Conservation (phyloP, 768 basidiomycete genomes). For the Kwoniella heveanensis region DNA sequence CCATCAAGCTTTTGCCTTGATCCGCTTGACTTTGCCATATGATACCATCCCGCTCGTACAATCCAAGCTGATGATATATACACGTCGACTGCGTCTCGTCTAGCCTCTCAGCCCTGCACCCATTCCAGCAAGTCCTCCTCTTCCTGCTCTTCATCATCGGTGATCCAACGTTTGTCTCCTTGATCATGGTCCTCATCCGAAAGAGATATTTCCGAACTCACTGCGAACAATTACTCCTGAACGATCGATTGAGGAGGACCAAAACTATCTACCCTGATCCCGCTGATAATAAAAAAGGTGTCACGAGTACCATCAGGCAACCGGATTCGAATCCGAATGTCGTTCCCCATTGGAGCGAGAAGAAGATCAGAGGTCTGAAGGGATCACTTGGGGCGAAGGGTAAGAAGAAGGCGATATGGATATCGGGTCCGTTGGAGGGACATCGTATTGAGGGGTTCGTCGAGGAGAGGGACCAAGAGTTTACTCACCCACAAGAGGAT, state of each 20-base stretch:
- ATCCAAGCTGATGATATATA: too few species aligned
- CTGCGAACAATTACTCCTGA: slow-evolving; percentile 37
- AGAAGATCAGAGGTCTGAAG: neutral
- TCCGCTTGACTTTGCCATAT: too few species aligned
- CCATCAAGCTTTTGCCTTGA: too few species aligned
- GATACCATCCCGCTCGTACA: too few species aligned
- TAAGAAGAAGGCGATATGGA: slow-evolving; percentile 6
- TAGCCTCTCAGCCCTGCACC: slow-evolving; percentile 35
- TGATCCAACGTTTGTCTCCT: slow-evolving; percentile 40
- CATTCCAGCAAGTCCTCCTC: slow-evolving; percentile 25
- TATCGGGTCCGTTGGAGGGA: slow-evolving; percentile 16
- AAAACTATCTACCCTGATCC: slow-evolving; percentile 21
- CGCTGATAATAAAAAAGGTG: slow-evolving; percentile 7
- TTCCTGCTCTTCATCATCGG: slow-evolving; percentile 23
- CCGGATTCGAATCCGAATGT: too few species aligned
- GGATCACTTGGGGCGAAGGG: neutral
- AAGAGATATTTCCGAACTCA: slow-evolving; percentile 43
- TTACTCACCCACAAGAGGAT: neutral
- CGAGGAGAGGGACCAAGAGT: neutral
- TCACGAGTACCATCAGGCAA: slow-evolving; percentile 9
- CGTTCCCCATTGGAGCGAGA: slow-evolving; percentile 7
- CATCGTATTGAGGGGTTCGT: slow-evolving; percentile 12
- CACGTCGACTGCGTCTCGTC: too few species aligned
- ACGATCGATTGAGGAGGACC: slow-evolving; percentile 32
- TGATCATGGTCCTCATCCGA: slow-evolving; percentile 47